Percentiles rank a stretch among this genome's conserved stretches.
Evolutionary conservation across 306 rosid species (phyloP).

Genomic region (Ormosia semicastrata): DNA sequence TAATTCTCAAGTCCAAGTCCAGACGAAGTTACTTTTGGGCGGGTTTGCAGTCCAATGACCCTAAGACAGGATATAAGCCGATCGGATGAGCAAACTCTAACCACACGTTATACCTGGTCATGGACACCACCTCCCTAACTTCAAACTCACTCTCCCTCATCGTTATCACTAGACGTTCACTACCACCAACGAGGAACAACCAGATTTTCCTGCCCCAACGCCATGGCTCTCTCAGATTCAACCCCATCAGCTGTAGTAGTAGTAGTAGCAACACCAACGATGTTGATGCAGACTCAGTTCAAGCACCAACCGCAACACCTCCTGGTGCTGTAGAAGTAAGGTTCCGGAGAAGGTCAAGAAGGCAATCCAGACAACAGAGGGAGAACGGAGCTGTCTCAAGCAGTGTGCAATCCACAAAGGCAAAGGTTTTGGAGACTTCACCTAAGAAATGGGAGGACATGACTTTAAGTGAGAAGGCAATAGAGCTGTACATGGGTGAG

Average conservation of each 20-base stretch:
- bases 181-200: not conserved
- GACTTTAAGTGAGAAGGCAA: conserved; percentile 70
- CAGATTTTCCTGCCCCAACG: conserved; percentile 22
- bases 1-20: not conserved
- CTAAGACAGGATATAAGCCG: not conserved
- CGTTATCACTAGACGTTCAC: conserved; percentile 32
- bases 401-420: conserved; percentile 29
- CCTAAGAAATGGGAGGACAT: conserved; percentile 93
- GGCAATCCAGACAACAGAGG: conserved; percentile 42
- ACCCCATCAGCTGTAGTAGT: conserved; percentile 37
- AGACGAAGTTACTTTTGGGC: not conserved
- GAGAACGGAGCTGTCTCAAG: conserved; percentile 35
- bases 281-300: conserved; percentile 25
- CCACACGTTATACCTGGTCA: conserved; percentile 38
- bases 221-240: conserved; percentile 29
- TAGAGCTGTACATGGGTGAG: conserved; percentile 80
- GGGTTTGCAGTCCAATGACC: not conserved
- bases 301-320: conserved; percentile 21
- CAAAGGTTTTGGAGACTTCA: conserved; percentile 21
- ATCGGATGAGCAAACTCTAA: conserved; percentile 23
- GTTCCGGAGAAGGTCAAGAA: conserved; percentile 61
- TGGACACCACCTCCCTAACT: conserved; percentile 49
- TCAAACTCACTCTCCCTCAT: conserved; percentile 49
- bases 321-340: conserved; percentile 49
- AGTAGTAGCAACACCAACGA: not conserved